Base-by-base conservation (phyloP, 2,329 filamentous ascomycete species). In the Penicillium olsonii region DNA sequence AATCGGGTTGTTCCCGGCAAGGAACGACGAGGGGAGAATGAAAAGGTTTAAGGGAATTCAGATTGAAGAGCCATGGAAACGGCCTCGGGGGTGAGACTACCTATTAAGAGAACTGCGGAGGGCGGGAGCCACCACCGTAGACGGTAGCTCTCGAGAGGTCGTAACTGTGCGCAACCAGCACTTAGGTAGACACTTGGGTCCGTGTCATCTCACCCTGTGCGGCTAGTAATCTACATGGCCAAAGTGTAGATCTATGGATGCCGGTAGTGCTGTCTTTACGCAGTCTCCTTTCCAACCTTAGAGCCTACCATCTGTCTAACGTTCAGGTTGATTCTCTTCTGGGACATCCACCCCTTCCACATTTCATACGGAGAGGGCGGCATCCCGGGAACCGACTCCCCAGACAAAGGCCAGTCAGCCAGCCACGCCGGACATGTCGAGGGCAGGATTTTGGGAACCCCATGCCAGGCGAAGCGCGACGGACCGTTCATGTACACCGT, bases 401-500 rank as follows among this genome's bases (percentile, higher is more conserved):
- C 53, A 26, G 42, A 50, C 9, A 69, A 76, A 8, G 92, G 92
- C 92, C 92, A 97, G 35, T 87, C 75, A 48, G 77, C 73, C 42
- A 97, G 70, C 69, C 85, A 88, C 0, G 74, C 74, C 0, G 92
- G 92, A 70, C 92, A 97, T 0, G 90, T 95, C 1, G 75, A 82
- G 39, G 84, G 80, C 29, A 96, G 65, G 11, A 97, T 87, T 68
- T 92, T 94, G 5, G 94, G 92, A 11, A 97, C 91, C 11, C 89
- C 92, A 73, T 97, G 94, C 92, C 92, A 97, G 2, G 92, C 92
- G 71, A 90, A 95, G 37, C 94, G 80, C 4, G 89, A 87, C 50
- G 84, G 78, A 17, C 87, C 82, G 42, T 83, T 85, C 92, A 99
- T 97, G 65, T 95, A 91, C 1, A 97, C 84, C 0, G 85, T 90